Base-by-base conservation (phyloP, 2,329 filamentous ascomycete genomes). In the Scedosporium apiospermum region DNA sequence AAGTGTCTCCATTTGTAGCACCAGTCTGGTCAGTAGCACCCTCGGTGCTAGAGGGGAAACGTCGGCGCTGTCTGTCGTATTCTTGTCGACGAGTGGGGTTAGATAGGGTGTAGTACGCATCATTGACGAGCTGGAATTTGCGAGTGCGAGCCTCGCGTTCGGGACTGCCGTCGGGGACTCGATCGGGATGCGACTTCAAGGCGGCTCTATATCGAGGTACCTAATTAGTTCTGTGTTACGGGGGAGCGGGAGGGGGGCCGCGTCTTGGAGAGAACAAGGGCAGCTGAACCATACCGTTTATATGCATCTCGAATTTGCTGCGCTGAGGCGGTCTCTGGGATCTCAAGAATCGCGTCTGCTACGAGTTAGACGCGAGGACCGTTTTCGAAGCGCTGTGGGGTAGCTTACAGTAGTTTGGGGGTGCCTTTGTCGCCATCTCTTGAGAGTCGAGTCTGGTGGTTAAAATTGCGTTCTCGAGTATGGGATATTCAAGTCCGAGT, bases 251-350 rank as follows among this genome's bases (percentile, higher is more conserved):
- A 27, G n/a, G 38, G 38, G 23, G 3, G 18, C 7, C 18, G 44
- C 9, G 44, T 14, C 23, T 21, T n/a, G 51, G 16, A 9, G 6
- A 34, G 57, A 38, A 38, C 34, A 38, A 38, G 4, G 34, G 34
- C n/a, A n/a, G n/a, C 9, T 38, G 34, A 12, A 9, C 34, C 72
- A 61, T 71, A 90, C 88, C 89, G 88, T 74, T 99, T 99, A 81
- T 98, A 99, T 60, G 93, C 95, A 80, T 91, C 89, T 69, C 93
- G 89, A 71, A 99, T 88, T 73, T 98, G 89, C 70, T 92, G 86
- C 64, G 87, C 85, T 0, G 86, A 89, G 41, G 93, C 92, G 68
- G 82, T 88, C 42, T 90, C 83, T 60, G 87, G 73, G 65, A 96
- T 75, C 66, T 88, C 88, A 59, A 96, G 86, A 66, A 89, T 83